Percentiles rank a stretch among this genome's conserved stretches.
phyloP scores from a whole-genome alignment of 2,329 filamentous ascomycete species.

The Diaporthe eres region DNA sequence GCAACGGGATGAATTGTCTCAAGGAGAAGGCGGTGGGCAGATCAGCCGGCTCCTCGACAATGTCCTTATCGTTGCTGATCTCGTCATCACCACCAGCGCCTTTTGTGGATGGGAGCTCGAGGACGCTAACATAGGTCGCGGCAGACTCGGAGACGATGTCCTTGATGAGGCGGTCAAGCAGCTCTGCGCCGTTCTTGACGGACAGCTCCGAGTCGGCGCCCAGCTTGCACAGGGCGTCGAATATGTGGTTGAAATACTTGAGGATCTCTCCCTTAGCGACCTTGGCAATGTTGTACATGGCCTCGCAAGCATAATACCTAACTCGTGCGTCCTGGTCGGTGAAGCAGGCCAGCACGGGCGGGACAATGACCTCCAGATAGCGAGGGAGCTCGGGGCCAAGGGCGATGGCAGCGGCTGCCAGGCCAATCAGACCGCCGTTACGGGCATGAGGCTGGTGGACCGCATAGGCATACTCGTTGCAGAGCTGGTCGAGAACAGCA shows the following conservation, averaged over 20 bases:
- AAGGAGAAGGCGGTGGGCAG: constrained; percentile 93
- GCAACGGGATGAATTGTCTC: constrained; percentile 88
- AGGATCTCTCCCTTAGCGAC: constrained; percentile 98
- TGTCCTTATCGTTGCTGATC: constrained; percentile 62
- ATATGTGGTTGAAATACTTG: constrained; percentile 98
- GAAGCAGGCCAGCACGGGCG: constrained; percentile 96
- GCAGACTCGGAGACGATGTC: constrained; percentile 97
- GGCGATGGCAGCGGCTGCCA: constrained; percentile 96
- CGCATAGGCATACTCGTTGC: constrained; percentile 97
- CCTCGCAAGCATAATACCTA: constrained; percentile 98
- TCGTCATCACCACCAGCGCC: constrained; percentile 61
- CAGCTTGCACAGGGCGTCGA: constrained; percentile 97
- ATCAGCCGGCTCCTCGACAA: constrained; percentile 58
- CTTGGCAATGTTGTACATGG: constrained; percentile 99
- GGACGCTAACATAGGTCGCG: constrained; percentile 91
- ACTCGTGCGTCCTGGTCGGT: constrained; percentile 98
- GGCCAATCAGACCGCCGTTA: constrained; percentile 94
- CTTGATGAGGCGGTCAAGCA: constrained; percentile 94
- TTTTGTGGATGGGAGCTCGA: constrained; percentile 69
- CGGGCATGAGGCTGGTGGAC: constrained; percentile 96
- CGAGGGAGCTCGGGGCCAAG: constrained; percentile 91
- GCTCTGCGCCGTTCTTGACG: constrained; percentile 97
- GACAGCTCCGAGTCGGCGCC: constrained; percentile 96
- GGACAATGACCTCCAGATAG: constrained; percentile 94
- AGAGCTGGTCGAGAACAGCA: constrained; percentile 94